A percentile compares a stretch with the other conserved stretches of the same genome.
Conservation (phyloP, 192 early-diverging fungal genomes). For the Dissophora globulifera region DNA sequence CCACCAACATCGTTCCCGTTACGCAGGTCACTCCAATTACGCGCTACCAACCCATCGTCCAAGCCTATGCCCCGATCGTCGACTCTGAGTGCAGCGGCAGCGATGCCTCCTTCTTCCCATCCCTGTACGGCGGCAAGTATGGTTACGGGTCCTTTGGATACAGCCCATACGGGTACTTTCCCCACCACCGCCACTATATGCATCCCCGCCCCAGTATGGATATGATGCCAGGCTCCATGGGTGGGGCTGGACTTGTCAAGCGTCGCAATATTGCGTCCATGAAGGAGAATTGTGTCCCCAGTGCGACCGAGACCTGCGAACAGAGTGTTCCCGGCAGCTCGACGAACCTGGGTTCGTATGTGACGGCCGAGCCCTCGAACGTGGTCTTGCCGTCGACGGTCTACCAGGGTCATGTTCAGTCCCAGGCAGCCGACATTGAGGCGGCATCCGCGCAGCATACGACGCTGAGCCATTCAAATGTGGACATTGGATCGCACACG, state of each 20-base stretch:
- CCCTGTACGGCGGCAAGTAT: neutral
- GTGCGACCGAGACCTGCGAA: constrained; percentile 13
- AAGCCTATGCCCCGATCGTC: constrained; percentile 22
- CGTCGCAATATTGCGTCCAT: too few species aligned
- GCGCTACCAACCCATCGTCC: constrained; percentile 45
- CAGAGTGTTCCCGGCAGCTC: neutral
- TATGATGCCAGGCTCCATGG: neutral
- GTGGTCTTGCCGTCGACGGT: constrained; percentile 17
- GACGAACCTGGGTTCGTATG: constrained; percentile 29
- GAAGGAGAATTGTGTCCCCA: constrained; percentile 15
- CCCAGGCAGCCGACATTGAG: neutral
- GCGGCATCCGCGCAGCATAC: constrained; percentile 1
- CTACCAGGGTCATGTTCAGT: constrained; percentile 33
- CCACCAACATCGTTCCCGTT: constrained; percentile 24
- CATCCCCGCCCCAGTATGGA: neutral
- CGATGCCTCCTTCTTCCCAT: neutral
- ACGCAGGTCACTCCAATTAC: constrained; percentile 37
- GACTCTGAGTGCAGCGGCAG: constrained; percentile 24
- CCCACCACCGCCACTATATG: neutral
- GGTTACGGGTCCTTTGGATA: neutral
- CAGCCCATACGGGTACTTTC: neutral
- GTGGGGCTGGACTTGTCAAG: too few species aligned
- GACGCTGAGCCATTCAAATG: neutral
- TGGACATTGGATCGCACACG: constrained; percentile 30
- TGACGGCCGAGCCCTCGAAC: constrained; percentile 9